phyloP scores from a whole-genome alignment of 192 early-diverging fungal species.

The Coemansia sp. region DNA sequence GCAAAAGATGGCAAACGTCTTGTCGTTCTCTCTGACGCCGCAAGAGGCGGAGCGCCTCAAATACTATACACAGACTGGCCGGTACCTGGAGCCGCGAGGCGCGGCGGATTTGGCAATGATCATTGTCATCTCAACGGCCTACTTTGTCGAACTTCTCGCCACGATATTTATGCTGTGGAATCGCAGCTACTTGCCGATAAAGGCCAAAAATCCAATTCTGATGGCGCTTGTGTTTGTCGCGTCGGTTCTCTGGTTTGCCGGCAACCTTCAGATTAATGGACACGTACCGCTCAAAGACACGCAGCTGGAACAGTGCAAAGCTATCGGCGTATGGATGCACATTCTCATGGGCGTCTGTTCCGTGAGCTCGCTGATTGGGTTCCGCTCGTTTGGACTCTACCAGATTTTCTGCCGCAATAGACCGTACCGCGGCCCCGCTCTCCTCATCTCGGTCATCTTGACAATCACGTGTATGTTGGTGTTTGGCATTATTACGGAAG shows the following conservation, averaged over 20 bases:
- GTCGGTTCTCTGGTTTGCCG: constrained; percentile 46
- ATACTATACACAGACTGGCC: background rate
- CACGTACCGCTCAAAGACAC: constrained; percentile 37
- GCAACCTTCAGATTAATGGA: constrained; percentile 49
- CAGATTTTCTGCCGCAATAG: constrained; percentile 3
- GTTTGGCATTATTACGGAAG: constrained; percentile 39
- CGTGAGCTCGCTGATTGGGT: constrained; percentile 33
- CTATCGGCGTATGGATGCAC: constrained; percentile 48
- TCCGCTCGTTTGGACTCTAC: background rate
- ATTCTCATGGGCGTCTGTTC: constrained; percentile 31
- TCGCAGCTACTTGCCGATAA: constrained; percentile 52
- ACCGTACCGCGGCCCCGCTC: constrained; percentile 1
- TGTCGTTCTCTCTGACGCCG: constrained; percentile 26
- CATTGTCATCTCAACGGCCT: background rate
- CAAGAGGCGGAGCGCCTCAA: constrained; percentile 19
- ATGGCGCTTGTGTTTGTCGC: constrained; percentile 36
- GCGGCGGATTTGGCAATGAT: constrained; percentile 16
- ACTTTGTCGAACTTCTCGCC: constrained; percentile 27
- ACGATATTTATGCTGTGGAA: constrained; percentile 37
- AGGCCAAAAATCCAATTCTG: constrained; percentile 50
- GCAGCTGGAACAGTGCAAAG: constrained; percentile 26
- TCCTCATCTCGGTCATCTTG: background rate
- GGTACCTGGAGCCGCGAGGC: constrained; percentile 32
- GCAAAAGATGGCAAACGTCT: constrained; percentile 19
- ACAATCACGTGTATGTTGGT: constrained; percentile 17